Evolutionary conservation across 1,284 basidiomycete genomes (phyloP).

Genomic region (Erythrobasidium hasegawianum): DNA sequence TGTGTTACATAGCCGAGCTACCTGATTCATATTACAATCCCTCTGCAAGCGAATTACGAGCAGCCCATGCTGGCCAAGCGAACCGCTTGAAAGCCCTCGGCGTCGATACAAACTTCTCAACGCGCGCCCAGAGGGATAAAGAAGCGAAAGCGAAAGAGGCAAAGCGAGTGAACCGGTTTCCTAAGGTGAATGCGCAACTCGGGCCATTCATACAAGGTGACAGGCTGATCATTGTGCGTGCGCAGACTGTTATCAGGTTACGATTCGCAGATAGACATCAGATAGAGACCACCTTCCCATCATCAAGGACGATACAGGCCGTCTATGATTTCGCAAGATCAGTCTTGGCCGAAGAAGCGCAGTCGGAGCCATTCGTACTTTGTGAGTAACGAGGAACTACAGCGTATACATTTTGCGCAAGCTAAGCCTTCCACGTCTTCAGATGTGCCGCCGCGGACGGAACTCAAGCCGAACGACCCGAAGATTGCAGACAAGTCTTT

Average conservation of each 20-base stretch:
- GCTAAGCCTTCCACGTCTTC: slow-evolving; percentile 54
- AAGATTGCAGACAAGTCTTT: slow-evolving; percentile 64
- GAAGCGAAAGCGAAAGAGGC: slow-evolving; percentile 58
- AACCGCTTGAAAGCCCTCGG: slow-evolving; percentile 61
- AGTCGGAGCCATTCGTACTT: slow-evolving; percentile 70
- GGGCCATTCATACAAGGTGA: neutral
- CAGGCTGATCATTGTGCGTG: slow-evolving; percentile 6
- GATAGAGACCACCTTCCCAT: slow-evolving; percentile 70
- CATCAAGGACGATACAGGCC: slow-evolving; percentile 67
- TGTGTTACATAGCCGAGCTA: slow-evolving; percentile 48
- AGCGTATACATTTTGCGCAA: neutral
- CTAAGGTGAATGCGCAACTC: slow-evolving; percentile 56
- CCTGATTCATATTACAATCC: slow-evolving; percentile 71
- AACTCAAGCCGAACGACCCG: slow-evolving; percentile 72
- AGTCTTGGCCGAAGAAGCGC: slow-evolving; percentile 65
- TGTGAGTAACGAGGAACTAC: slow-evolving; percentile 55
- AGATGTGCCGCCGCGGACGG: slow-evolving; percentile 68
- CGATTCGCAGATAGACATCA: slow-evolving; percentile 74
- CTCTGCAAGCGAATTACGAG: slow-evolving; percentile 66
- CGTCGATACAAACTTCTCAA: slow-evolving; percentile 67
- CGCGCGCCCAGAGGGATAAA: slow-evolving; percentile 65
- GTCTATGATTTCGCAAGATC: slow-evolving; percentile 76
- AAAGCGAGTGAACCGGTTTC: slow-evolving; percentile 59
- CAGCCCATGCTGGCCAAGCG: slow-evolving; percentile 61
- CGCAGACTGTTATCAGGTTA: slow-evolving; percentile 71